Base-by-base conservation (phyloP, 2,329 filamentous ascomycete genomes). In the Fonsecaea pedrosoi region DNA sequence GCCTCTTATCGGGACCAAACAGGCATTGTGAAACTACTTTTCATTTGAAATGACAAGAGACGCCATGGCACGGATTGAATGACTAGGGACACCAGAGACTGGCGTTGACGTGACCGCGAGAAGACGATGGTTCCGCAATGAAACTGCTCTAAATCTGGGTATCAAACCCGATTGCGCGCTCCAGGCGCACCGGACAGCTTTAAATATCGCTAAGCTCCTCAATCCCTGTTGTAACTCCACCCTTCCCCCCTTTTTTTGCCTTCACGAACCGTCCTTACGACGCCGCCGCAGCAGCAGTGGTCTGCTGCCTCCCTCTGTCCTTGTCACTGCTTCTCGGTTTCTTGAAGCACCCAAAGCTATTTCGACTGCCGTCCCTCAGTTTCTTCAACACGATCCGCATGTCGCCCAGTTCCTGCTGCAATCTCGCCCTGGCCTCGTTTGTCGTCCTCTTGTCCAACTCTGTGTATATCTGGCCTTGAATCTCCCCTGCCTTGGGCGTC, bases 381-480 rank as follows among this genome's bases (percentile, higher is more conserved):
- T 87, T 87, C 85, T 97, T 98, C 71, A 99, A 82, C 54, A 94
- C 89, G 58, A 86, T 89, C 69, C 94, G 87, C 91, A 99, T 93
- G 76, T 94, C 92, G 2, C 92, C 91, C 71, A 99, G 80, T 81
- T 98, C 94, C 62, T 87, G 89, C 81, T 98, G 94, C 72, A 99
- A 81, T 67, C 86, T 85, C 10, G 88, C 86, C 59, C 95, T 85
- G 2, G 94, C 93, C 67, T 92, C 90, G 73, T 95, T 94, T 75
- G 96, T 93, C 60, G 95, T 98, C 58, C 93, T 89, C 67, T 88
- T 86, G 77, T 99, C 95, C 15, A 99, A 82, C 76, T 95, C 92
- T 71, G 95, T 87, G 78, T 98, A 99, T 56, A 99, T 94, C 77
- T 94, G 88, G 73, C 90, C 90, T 81, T 98, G 95, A 13, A 92